Conservation (phyloP, 768 basidiomycete genomes). For the button mushroom (Agaricus bisporus) region DNA sequence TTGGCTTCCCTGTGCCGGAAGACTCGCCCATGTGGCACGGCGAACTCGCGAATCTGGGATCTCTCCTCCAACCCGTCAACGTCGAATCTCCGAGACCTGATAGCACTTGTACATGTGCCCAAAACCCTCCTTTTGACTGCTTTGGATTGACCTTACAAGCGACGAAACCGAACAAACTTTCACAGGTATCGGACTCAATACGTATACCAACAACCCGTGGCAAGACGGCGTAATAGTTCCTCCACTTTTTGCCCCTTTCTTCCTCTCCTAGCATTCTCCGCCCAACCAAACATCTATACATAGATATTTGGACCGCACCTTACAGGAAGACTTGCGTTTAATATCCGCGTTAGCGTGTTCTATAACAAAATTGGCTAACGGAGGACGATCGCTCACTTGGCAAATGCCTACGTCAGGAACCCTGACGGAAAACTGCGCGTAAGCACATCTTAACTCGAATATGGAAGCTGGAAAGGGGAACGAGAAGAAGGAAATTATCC, state of each 20-base stretch:
- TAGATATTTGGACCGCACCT: conserved; percentile 6
- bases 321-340: conserved; percentile 4
- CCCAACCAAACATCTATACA: conserved; percentile 6
- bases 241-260: neutral
- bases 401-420: conserved; percentile 9
- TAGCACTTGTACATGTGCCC: neutral
- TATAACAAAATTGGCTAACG: conserved; percentile 5
- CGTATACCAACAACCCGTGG: neutral
- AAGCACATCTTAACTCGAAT: neutral
- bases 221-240: conserved; percentile 3
- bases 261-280: conserved; percentile 6
- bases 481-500: neutral
- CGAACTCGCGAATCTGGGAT: conserved; percentile 6
- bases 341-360: conserved; percentile 8
- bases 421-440: neutral
- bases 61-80: neutral
- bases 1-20: conserved; percentile 5
- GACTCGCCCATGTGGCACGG: conserved; percentile 3
- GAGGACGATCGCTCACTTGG: conserved; percentile 5
- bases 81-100: conserved; percentile 6
- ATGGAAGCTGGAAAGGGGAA: neutral
- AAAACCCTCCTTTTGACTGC: neutral
- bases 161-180: conserved; percentile 4
- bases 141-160: neutral
- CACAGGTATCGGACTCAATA: neutral